Evolutionary conservation across 306 rosid species (phyloP).

Genomic region (Rosa chinensis): DNA sequence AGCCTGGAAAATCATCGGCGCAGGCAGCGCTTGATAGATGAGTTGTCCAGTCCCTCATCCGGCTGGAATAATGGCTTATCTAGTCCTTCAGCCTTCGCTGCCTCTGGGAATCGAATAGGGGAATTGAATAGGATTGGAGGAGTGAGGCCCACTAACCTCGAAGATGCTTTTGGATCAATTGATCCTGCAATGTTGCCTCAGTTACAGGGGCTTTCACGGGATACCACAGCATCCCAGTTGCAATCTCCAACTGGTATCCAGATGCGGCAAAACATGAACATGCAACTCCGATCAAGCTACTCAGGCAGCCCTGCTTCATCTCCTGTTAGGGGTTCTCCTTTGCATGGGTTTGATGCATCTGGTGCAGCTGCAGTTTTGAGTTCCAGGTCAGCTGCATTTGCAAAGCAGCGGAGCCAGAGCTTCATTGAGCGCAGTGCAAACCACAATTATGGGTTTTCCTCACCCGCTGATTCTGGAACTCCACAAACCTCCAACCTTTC

Average conservation of each 20-base stretch:
- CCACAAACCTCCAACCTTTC: constrained; percentile 38
- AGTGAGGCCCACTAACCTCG: constrained; percentile 59
- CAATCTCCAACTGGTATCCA: constrained; percentile 57
- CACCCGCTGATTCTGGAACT: constrained; percentile 35
- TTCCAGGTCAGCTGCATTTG: constrained; percentile 56
- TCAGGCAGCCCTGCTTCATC: constrained; percentile 43
- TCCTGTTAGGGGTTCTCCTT: constrained; percentile 47
- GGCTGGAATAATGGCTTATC: constrained; percentile 56
- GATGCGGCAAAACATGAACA: constrained; percentile 52
- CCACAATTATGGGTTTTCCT: constrained; percentile 46
- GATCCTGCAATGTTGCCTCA: constrained; percentile 55
- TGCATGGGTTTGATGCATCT: constrained; percentile 39
- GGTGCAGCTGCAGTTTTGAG: constrained; percentile 40
- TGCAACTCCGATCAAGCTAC: constrained; percentile 48
- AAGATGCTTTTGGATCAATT: constrained; percentile 49
- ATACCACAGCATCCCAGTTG: constrained; percentile 41
- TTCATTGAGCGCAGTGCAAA: constrained; percentile 54
- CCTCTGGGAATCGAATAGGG: constrained; percentile 41
- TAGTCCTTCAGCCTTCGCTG: constrained; percentile 35
- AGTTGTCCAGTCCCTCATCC: constrained; percentile 51
- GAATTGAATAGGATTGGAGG: constrained; percentile 52
- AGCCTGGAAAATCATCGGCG: constrained; percentile 45
- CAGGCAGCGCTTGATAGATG: constrained; percentile 57
- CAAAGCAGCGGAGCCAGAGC: constrained; percentile 66
- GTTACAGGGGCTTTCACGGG: constrained; percentile 61